Percentiles rank a stretch among this genome's conserved stretches.
phyloP scores from a whole-genome alignment of 2,329 filamentous ascomycete genomes.

The Fusarium dimerum region DNA sequence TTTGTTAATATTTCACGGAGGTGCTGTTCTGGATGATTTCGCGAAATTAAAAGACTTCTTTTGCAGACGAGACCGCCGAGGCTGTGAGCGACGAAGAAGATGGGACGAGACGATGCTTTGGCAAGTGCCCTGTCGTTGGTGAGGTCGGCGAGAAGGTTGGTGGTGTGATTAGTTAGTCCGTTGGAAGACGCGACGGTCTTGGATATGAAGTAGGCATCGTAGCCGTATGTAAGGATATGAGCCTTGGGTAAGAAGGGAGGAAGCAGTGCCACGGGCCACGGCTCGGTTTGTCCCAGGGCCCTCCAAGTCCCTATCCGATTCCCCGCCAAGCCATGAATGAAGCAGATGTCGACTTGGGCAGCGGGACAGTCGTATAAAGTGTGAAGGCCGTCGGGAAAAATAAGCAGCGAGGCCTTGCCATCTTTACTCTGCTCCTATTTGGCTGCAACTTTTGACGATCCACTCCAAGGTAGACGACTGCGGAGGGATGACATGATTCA shows the following conservation, averaged over 20 bases:
- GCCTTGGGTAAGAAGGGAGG: slow-evolving; percentile 30
- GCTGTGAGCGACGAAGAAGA: slow-evolving; percentile 42
- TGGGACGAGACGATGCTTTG: slow-evolving; percentile 17
- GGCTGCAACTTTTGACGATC: too few relatives aligned
- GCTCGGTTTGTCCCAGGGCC: slow-evolving; percentile 22
- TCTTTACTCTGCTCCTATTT: too few relatives aligned
- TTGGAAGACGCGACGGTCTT: slow-evolving; percentile 21
- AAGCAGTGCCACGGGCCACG: slow-evolving; percentile 39
- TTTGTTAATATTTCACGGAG: slow-evolving; percentile 30
- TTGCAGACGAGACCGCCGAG: slow-evolving; percentile 43
- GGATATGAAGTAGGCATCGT: slow-evolving; percentile 35
- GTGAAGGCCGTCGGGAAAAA: slow-evolving; percentile 14
- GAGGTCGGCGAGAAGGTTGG: slow-evolving; percentile 32
- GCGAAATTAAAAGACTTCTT: slow-evolving; percentile 35
- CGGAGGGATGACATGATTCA: too few relatives aligned
- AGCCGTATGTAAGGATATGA: slow-evolving; percentile 42
- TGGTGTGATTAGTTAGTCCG: slow-evolving; percentile 32
- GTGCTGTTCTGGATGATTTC: slow-evolving; percentile 31
- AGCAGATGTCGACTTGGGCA: slow-evolving; percentile 31
- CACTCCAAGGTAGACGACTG: too few relatives aligned
- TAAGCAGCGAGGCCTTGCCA: not conserved
- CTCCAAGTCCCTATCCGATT: slow-evolving; percentile 42
- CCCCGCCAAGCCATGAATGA: slow-evolving; percentile 44
- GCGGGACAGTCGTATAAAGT: slow-evolving; percentile 8
- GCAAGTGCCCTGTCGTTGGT: slow-evolving; percentile 19